Conservation (phyloP, 352 stramenopile species). For the Plasmopara halstedii region DNA sequence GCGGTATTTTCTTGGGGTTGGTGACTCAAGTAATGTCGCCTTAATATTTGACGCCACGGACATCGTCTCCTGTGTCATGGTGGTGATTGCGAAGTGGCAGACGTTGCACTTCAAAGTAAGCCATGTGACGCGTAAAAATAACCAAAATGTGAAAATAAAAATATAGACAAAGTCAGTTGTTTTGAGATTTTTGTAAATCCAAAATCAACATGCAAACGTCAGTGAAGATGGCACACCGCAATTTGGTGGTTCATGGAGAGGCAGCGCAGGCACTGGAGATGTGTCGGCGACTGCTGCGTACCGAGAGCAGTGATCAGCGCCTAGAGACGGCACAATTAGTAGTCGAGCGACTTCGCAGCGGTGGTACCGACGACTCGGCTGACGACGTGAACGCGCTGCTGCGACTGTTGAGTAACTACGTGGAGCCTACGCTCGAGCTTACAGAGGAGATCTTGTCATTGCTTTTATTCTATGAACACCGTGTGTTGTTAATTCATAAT, state of each 20-base stretch:
- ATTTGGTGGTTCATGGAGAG: slow-evolving; percentile 43
- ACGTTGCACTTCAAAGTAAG: slow-evolving; percentile 2
- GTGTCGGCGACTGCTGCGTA: slow-evolving; percentile 48
- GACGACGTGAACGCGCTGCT: slow-evolving; percentile 70
- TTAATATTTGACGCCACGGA: background rate
- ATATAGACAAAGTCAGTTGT: background rate
- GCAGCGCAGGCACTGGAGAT: slow-evolving; percentile 35
- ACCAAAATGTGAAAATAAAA: slow-evolving; percentile 1
- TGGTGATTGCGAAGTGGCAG: slow-evolving; percentile 15
- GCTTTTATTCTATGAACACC: slow-evolving; percentile 66
- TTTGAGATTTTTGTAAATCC: background rate
- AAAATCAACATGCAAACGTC: background rate
- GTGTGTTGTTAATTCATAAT: slow-evolving; percentile 73
- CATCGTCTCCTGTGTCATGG: slow-evolving; percentile 21
- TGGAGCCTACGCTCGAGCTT: slow-evolving; percentile 58
- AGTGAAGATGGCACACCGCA: slow-evolving; percentile 34
- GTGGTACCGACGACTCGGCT: slow-evolving; percentile 34
- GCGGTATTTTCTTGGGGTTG: slow-evolving; percentile 11
- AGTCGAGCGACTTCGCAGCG: slow-evolving; percentile 58
- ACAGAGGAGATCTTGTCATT: slow-evolving; percentile 66
- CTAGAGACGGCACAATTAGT: slow-evolving; percentile 45
- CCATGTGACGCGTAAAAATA: slow-evolving; percentile 15
- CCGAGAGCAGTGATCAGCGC: slow-evolving; percentile 30
- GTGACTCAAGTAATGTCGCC: slow-evolving; percentile 5
- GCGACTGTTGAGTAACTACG: slow-evolving; percentile 66